Base-by-base conservation (phyloP, 2,329 filamentous ascomycete genomes). In the Apiospora pterosperma region DNA sequence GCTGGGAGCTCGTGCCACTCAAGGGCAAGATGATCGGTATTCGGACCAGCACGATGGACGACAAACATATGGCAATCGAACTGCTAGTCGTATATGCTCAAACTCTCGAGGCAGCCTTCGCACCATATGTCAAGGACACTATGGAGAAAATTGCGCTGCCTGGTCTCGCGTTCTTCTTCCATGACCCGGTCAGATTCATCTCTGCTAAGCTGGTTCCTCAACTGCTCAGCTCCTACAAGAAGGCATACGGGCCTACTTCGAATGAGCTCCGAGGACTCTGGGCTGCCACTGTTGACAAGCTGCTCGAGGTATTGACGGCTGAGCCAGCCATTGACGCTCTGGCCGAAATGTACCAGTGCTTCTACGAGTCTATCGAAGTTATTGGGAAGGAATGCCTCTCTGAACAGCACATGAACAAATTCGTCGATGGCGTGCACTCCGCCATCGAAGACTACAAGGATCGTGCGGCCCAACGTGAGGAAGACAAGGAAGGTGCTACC, bases 51-150 rank as follows among this genome's bases (percentile, higher is more conserved):
- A 92, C 92, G 11, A 90, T 99, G 77, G 96, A 99, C 73, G 96
- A 99, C 80, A 99, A 99, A 83, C 94, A 98, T 78, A 97, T 97
- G 87, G 96, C 96, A n/a, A 98, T 99, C 69, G 96, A 99, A 79
- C 88, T 99, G 62, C 91, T 99, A 66, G 94, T 97, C 59, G 95
- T 99, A 67, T 99, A 99, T 75, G 95, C 96, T 1, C 93, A 97
- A 76, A 94, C 97, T 31, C 85, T 99, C n/a, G 93, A 97, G 76
- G 93, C 86, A 25, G 88, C 92, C 36, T 99, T 99, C 75, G 93
- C 96, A 63, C 92, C 92, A 1, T 98, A 96, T 70, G 95, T 97
- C 62, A 84, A 90, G 55, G 90, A 97, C 66, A 96, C 97, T 65
- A 96, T 98, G 91, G 93, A 97, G 77, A 96, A 96, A 80, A 96